Base-by-base conservation (phyloP, 1,284 basidiomycete species). In the Kalmanozyma brasiliensis region DNA sequence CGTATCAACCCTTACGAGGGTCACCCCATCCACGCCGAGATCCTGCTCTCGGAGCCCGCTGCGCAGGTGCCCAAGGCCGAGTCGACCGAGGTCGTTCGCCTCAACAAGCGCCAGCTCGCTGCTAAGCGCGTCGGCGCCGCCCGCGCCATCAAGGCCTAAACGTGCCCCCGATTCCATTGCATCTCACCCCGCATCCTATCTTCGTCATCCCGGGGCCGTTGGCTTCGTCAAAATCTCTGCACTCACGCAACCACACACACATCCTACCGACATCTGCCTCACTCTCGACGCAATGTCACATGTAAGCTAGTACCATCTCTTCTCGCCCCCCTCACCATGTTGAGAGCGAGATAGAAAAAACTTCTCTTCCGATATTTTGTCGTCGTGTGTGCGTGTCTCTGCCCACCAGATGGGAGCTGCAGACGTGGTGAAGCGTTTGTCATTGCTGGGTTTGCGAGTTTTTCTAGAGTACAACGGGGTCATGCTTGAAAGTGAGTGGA, bases 1-100 rank as follows among this genome's bases (percentile, higher is more conserved):
- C 90, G 92, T 80, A 94, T 83, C 60, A 83, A 84, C 76, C 82
- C 83, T 33, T 84, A 82, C 77, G 91, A 93, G 85, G 91, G 92
- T 52, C 90, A 91, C 86, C 93, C 93, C 52, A 91, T 89, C 85
- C 96, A 99, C 84, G 91, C 98, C 76, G 96, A 99, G 84, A 85
- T 84, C 67, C 73, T 75, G 55, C 74, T 81, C 20, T 43, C 58
- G 24, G 74, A 80, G 69, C 78, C 78, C 44, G 51, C 74, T 17
- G 74, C 74, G 23, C 67, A 82, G 72, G 80, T 82, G 4, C 65
- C 77, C 62, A 82, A 82, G 78, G 76, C 78, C 23, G 66, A 61
- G 29, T 53, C 69, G 16, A 53, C 58, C 22, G 67, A 61, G 26
- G 43, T 73, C 13, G 67, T 62, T 24, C 74, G 77, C 44, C 65